Percentiles rank a stretch among this genome's conserved stretches.
phyloP scores from a whole-genome alignment of 2,329 filamentous ascomycete species.

The Monosporascus ibericus region DNA sequence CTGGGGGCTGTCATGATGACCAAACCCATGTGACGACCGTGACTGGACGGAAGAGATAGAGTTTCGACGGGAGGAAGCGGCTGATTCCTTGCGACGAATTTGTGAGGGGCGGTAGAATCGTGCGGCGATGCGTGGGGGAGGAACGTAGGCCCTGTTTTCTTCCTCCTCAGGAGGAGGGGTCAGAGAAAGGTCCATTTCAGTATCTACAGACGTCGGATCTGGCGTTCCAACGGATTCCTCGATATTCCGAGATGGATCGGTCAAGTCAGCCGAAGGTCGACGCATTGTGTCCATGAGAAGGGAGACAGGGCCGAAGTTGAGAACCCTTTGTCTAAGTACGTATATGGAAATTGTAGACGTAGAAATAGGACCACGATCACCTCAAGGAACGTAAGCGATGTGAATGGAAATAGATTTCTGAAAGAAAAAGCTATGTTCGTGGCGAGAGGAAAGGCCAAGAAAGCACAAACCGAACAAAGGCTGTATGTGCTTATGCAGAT shows the following conservation, averaged over 20 bases:
- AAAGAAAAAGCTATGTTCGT: no score
- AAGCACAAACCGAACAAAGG: no score
- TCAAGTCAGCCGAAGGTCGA: conserved; percentile 34
- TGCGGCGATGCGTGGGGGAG: conserved; percentile 70
- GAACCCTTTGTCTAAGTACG: conserved; percentile 1
- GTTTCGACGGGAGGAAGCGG: conserved; percentile 72
- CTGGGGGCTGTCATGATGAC: conserved; percentile 51
- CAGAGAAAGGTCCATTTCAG: conserved; percentile 25
- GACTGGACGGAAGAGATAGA: conserved; percentile 73
- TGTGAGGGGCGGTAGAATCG: conserved; percentile 67
- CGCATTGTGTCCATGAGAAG: conserved; percentile 31
- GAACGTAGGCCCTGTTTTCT: conserved; percentile 44
- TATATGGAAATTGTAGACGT: not conserved
- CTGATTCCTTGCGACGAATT: conserved; percentile 66
- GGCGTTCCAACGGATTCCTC: conserved; percentile 28
- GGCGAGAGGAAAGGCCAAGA: no score
- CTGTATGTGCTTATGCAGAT: no score
- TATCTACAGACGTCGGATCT: conserved; percentile 20
- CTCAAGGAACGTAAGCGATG: not conserved
- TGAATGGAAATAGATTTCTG: not conserved
- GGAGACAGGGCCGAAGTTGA: not conserved
- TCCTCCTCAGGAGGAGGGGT: conserved; percentile 25
- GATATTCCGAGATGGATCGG: conserved; percentile 35
- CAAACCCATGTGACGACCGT: conserved; percentile 57
- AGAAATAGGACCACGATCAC: no score